These are phyloP conservation scores for Dictyophora rubrovolvata DNA, from an alignment of 768 basidiomycete genomes.

Conservation along the genomic window DNA sequence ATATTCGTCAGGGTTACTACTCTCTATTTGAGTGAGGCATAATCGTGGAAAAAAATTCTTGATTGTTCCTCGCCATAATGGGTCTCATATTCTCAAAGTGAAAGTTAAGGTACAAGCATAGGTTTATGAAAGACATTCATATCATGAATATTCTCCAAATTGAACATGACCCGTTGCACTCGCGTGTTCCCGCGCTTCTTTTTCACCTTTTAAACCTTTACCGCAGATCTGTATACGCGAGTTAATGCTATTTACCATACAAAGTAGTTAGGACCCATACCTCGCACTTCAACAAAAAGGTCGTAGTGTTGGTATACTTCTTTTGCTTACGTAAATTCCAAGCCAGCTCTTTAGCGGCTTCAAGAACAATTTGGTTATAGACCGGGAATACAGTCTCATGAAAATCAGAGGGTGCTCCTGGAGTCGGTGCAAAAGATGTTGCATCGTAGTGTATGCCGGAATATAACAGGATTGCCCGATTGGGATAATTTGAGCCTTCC, in stretches of 20 bases:
- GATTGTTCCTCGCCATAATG: no score
- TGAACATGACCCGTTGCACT: slow-evolving; percentile 73
- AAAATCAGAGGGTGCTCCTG: slow-evolving; percentile 72
- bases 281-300: slow-evolving; percentile 85
- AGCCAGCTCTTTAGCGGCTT: slow-evolving; percentile 63
- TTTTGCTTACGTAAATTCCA: slow-evolving; percentile 61
- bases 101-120: no score
- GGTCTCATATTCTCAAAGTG: no score
- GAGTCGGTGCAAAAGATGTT: slow-evolving; percentile 67
- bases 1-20: no score
- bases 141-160: slow-evolving; percentile 68
- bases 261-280: slow-evolving; percentile 29
- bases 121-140: not conserved
- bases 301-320: slow-evolving; percentile 85
- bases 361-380: slow-evolving; percentile 41
- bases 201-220: slow-evolving; percentile 85
- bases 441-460: slow-evolving; percentile 98
- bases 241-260: not conserved
- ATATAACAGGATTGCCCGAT: slow-evolving; percentile 73
- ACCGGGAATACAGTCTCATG: slow-evolving; percentile 79
- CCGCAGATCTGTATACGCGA: slow-evolving; percentile 53
- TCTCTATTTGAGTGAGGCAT: no score
- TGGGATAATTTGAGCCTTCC: slow-evolving; percentile 25
- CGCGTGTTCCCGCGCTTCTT: slow-evolving; percentile 84
- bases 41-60: no score